Conservation (phyloP, 768 basidiomycete species). For the Boletellus sp. region DNA sequence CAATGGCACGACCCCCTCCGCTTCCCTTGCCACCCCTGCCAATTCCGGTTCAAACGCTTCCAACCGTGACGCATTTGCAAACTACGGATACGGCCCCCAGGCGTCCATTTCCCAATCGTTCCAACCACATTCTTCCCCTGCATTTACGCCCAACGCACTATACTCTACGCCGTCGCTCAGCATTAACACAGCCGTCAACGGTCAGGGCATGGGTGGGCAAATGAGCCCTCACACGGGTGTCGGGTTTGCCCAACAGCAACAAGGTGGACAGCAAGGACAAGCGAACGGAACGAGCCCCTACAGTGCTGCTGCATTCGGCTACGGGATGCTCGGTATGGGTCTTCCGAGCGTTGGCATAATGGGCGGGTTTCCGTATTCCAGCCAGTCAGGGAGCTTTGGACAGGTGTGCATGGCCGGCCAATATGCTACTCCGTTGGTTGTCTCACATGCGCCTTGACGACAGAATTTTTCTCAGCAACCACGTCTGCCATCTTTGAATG, state of each 20-base stretch:
- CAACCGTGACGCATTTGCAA: conserved; percentile 71
- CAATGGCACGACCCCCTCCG: conserved; percentile 32
- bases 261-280: conserved; percentile 33
- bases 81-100: conserved; percentile 83
- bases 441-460: conserved; percentile 7
- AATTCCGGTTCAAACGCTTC: conserved; percentile 38
- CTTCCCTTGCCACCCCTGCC: conserved; percentile 35
- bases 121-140: conserved; percentile 41
- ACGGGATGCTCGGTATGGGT: conserved; percentile 80
- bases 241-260: conserved; percentile 48
- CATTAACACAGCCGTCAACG: conserved; percentile 56
- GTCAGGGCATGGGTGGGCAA: conserved; percentile 46
- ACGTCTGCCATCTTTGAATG: conserved; percentile 61
- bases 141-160: conserved; percentile 54
- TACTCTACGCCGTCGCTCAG: conserved; percentile 71
- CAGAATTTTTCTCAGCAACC: conserved; percentile 44
- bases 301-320: conserved; percentile 50
- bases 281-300: conserved; percentile 51
- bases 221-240: conserved; percentile 66
- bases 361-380: conserved; percentile 66
- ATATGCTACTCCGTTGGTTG: not conserved
- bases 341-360: conserved; percentile 72
- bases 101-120: conserved; percentile 60
- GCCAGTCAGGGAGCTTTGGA: conserved; percentile 66
- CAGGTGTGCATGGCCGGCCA: conserved; percentile 42